Conservation (phyloP, 2,329 filamentous ascomycete species). For the Ramularia endophylla region DNA sequence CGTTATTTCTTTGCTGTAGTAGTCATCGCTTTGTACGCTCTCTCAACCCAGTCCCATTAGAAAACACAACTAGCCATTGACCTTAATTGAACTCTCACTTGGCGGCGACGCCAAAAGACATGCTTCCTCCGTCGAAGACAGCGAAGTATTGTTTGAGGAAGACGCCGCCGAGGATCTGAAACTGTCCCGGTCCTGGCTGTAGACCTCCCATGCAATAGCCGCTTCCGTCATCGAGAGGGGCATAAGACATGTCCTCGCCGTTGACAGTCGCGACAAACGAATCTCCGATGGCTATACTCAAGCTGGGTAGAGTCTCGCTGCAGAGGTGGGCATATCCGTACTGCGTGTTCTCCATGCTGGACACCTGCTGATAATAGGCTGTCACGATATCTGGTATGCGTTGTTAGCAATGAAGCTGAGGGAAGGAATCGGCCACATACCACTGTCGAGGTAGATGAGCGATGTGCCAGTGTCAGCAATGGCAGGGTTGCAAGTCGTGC, state of each 20-base stretch:
- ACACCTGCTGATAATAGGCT: slow-evolving; percentile 40
- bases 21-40: too few species aligned
- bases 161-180: slow-evolving; percentile 60
- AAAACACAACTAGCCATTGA: too few species aligned
- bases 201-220: slow-evolving; percentile 63
- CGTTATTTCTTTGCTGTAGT: too few species aligned
- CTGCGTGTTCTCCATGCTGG: slow-evolving; percentile 33
- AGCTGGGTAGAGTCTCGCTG: slow-evolving; percentile 35
- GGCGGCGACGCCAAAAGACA: too few species aligned
- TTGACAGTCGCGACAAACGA: slow-evolving; percentile 35
- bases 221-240: slow-evolving; percentile 33
- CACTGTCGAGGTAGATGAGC: slow-evolving; percentile 53
- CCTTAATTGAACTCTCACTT: too few species aligned
- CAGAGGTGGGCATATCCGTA: slow-evolving; percentile 44
- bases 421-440: slow-evolving; percentile 32
- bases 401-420: slow-evolving; percentile 19
- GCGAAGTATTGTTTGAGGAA: slow-evolving; percentile 57
- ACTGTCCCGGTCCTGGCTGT: slow-evolving; percentile 44
- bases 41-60: too few species aligned
- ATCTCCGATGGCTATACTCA: slow-evolving; percentile 52
- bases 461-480: slow-evolving; percentile 55
- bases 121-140: slow-evolving; percentile 53
- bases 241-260: slow-evolving; percentile 47
- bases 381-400: slow-evolving; percentile 27
- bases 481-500: slow-evolving; percentile 32